These are phyloP conservation scores for Oryza coarctata DNA, from an alignment of 176 grass and related monocot genomes.

Conservation along the genomic window DNA sequence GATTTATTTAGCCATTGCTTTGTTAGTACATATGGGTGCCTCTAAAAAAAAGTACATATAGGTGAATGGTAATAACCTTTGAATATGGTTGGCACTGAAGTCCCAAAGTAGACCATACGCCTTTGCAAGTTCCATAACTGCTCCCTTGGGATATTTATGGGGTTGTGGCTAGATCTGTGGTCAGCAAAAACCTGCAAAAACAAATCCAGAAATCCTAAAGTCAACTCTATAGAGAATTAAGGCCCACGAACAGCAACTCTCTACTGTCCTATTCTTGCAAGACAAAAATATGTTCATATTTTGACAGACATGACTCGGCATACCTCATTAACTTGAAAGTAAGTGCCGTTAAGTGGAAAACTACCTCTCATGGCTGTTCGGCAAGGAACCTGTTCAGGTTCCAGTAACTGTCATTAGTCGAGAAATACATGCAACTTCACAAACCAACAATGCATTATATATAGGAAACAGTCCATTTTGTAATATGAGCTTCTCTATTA, in stretches of 20 bases:
- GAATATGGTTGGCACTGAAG: constrained; percentile 82
- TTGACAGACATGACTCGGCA: not conserved
- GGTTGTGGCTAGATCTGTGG: constrained; percentile 68
- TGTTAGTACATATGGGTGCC: constrained; percentile 12
- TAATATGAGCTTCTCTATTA: not conserved
- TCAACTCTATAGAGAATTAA: constrained; percentile 26
- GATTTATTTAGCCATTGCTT: constrained; percentile 21
- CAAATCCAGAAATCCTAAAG: constrained; percentile 23
- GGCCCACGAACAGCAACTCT: constrained; percentile 14
- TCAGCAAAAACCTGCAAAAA: constrained; percentile 89
- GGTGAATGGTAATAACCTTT: constrained; percentile 52
- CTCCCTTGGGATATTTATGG: constrained; percentile 60
- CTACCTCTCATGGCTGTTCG: constrained; percentile 95
- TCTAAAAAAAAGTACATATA: not conserved
- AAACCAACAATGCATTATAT: constrained; percentile 25
- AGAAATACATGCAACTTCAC: constrained; percentile 18
- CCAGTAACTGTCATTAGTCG: constrained; percentile 25
- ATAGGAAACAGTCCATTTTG: not conserved
- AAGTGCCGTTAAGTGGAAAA: constrained; percentile 97
- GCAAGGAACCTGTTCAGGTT: constrained; percentile 76
- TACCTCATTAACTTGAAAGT: constrained; percentile 99
- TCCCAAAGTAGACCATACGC: constrained; percentile 83
- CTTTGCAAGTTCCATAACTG: constrained; percentile 79
- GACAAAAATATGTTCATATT: not conserved
- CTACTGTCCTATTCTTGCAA: constrained; percentile 13